phyloP scores from a whole-genome alignment of 2,329 filamentous ascomycete genomes.

The Apiospora kogelbergensis region DNA sequence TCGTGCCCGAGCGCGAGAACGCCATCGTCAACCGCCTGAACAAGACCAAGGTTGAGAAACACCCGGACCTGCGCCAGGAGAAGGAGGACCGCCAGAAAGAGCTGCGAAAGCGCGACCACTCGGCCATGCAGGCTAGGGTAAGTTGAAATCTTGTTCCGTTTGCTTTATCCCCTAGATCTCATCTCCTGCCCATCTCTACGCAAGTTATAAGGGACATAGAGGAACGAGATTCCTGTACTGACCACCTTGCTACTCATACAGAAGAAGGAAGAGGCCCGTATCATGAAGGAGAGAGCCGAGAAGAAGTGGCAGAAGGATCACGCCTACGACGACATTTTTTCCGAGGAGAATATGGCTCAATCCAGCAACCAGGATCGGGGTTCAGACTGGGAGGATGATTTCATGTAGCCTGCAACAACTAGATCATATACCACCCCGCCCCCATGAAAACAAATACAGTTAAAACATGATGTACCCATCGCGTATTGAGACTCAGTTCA shows the following conservation, averaged over 20 bases:
- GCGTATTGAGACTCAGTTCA: background rate
- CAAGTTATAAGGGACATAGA: background rate
- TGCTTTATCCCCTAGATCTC: background rate
- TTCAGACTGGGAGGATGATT: conserved; percentile 83
- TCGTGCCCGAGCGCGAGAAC: conserved; percentile 82
- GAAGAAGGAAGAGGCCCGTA: conserved; percentile 74
- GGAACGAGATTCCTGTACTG: background rate
- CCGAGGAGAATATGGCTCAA: conserved; percentile 73
- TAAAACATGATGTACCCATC: background rate
- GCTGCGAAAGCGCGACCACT: conserved; percentile 70
- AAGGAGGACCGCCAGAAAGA: conserved; percentile 74
- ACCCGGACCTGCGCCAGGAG: conserved; percentile 79
- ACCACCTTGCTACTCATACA: conserved; percentile 29
- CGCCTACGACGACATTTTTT: conserved; percentile 91
- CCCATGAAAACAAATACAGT: background rate
- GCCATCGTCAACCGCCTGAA: conserved; percentile 94
- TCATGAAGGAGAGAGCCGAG: conserved; percentile 80
- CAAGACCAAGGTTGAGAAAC: conserved; percentile 90
- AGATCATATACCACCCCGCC: background rate
- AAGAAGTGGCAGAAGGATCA: conserved; percentile 97
- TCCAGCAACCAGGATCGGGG: conserved; percentile 84
- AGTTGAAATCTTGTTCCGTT: conserved; percentile 21
- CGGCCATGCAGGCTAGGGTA: conserved; percentile 61
- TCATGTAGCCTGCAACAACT: conserved; percentile 61
- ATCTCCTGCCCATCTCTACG: background rate